Evolutionary conservation across 2,329 filamentous ascomycete species (phyloP).

Genomic region (Calonectria ilicicola): DNA sequence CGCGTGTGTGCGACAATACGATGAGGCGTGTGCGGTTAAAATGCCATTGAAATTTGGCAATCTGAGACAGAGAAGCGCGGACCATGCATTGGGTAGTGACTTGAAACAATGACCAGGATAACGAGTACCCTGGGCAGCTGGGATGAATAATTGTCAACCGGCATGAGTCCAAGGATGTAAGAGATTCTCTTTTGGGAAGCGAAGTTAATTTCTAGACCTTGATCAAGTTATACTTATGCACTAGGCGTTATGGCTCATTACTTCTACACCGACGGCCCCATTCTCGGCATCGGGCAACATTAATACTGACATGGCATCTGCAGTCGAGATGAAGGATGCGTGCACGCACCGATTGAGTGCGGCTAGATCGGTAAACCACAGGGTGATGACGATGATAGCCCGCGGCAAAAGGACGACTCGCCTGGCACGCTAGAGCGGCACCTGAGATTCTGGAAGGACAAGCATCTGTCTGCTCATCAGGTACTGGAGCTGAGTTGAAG

Average conservation of each 20-base stretch:
- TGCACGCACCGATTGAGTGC: not conserved
- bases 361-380: conserved; percentile 3
- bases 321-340: conserved; percentile 6
- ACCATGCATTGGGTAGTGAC: conserved; percentile 28
- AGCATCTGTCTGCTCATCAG: not conserved
- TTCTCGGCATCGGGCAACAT: not conserved
- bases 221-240: not conserved
- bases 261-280: not conserved
- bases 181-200: conserved; percentile 12
- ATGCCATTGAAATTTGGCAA: conserved; percentile 40
- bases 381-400: not conserved
- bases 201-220: conserved; percentile 9
- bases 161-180: conserved; percentile 2
- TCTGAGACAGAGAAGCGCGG: conserved; percentile 38
- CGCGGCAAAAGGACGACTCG: not conserved
- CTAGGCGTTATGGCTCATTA: not conserved
- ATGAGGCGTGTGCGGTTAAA: conserved; percentile 23
- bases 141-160: conserved; percentile 3
- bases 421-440: not conserved
- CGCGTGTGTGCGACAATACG: conserved; percentile 5
- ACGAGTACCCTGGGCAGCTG: conserved; percentile 3
- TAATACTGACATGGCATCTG: not conserved
- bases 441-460: conserved; percentile 1
- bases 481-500: not conserved
- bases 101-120: conserved; percentile 37